Base-by-base conservation (phyloP, 1,139 yeast genomes). In the Taphrina deformans region DNA sequence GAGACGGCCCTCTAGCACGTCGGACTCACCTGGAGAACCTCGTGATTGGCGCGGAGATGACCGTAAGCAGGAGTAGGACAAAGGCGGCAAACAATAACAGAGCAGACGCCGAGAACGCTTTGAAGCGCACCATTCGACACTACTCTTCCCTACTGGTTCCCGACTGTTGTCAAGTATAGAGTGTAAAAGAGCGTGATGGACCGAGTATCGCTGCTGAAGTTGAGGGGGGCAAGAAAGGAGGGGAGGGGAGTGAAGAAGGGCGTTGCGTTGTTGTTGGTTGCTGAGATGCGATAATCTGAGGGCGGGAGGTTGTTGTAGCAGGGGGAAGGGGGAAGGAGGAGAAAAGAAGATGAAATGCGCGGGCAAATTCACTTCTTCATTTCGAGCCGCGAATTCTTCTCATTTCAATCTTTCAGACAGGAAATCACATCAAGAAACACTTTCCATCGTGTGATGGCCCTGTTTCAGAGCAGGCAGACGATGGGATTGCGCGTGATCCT, bases 1-100 rank as follows among this genome's bases (percentile, higher is more conserved):
- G 5, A 31, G 14, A 31, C 3, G 35, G 35, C 14, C 2, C 18
- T 7, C 45, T 7, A 12, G n/a, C 6, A 10, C 27, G 27, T 78
- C 55, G 85, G 78, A 16, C 45, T 38, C 7, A 53, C 58, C 48
- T 35, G 18, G 58, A 53, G 27, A 75, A 72, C 7, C 75, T 73
- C 6, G 88, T 83, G 45, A 87, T 79, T 0, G 93, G 93, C 4
- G 85, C 89, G 0, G 91, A 79, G 14, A 85, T 70, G 27, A 84
- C 80, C 4, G 87, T 80, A 1, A 85, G 72, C 33, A 85, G 74
- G 71, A 84, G 85, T 56, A 85, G 76, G 4, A 79, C 82, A 71
- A 84, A 80, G 4, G 87, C 81, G 5, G 82, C 72, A 10, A 77
- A 72, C 53, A 83, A 73, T n/a, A 81, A 71, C 45, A 78, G 73